Base-by-base conservation (phyloP, 2,329 filamentous ascomycete species). In the Arthrinium puccinioides region DNA sequence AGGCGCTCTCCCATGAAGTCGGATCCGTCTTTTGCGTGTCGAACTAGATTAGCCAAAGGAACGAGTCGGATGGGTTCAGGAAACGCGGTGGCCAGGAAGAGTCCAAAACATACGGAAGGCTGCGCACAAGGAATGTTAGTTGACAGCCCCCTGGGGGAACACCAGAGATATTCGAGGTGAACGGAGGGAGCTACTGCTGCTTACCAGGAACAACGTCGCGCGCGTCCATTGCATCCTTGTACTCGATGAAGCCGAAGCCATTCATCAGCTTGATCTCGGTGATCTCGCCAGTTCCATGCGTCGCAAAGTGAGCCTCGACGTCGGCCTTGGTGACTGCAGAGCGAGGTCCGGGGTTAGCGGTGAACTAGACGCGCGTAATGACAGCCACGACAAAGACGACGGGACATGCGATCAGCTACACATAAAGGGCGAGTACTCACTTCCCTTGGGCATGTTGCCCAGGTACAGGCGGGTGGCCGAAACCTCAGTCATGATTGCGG, bases 201-300 rank as follows among this genome's bases (percentile, higher is more conserved):
- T 70, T 78, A 96, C 92, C 90, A 66, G 92, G 92, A 57, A 98
- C 92, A 48, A 98, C 89, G 69, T 98, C 92, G 60, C 90, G 85
- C 51, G 92, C 92, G 69, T 98, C 92, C 84, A 96, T 87, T 41
- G 88, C 81, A 69, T 97, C 92, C 66, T 96, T 94, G 67, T 97
- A 98, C 66, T 98, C 92, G 61, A 98, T 95, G 72, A 98, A 98
- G 62, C 92, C 92, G 61, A 98, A 98, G 57, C 92, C 92, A 62
- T 95, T 97, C 92, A 98, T 98, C 47, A 98, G 80, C 74, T 98
- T 98, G 70, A 98, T 90, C 71, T 98, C 92, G 51, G 85, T 92
- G 61, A 98, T 97, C 63, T 95, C 88, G 63, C 92, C 92, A 53
- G 88, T 90, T 60, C 90, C 92, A 80, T 96, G 88, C 57, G 82